A percentile compares a stretch with the other conserved stretches of the same genome.
These are phyloP conservation scores for Podaxis mareebaensis DNA, from an alignment of 768 basidiomycete genomes.

Conservation along the genomic window DNA sequence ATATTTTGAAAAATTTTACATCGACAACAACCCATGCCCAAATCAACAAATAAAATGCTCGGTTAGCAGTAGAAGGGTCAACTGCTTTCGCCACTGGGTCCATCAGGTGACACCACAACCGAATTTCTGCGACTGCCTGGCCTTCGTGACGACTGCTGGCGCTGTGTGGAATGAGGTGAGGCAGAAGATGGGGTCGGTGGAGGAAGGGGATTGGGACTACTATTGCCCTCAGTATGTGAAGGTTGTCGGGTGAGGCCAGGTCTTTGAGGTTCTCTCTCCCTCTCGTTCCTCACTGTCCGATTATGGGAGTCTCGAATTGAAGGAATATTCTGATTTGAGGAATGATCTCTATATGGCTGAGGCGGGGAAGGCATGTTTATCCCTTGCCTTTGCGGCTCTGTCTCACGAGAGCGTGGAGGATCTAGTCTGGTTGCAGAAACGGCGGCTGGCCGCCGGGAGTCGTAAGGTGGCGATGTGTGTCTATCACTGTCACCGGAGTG, in stretches of 20 bases:
- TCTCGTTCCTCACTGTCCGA: slow-evolving; percentile 20
- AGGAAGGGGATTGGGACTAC: slow-evolving; percentile 1
- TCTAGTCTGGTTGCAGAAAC: slow-evolving; percentile 53
- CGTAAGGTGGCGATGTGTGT: slow-evolving; percentile 51
- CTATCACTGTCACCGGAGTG: slow-evolving; percentile 32
- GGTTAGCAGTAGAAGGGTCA: not conserved
- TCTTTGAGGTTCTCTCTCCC: slow-evolving; percentile 23
- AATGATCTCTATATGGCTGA: slow-evolving; percentile 32
- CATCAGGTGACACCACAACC: slow-evolving; percentile 35
- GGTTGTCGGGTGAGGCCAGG: slow-evolving; percentile 27
- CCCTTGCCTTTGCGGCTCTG: slow-evolving; percentile 26
- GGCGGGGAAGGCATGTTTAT: slow-evolving; percentile 34
- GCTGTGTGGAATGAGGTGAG: slow-evolving; percentile 9
- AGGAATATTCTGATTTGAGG: slow-evolving; percentile 20
- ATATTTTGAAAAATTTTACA: not conserved
- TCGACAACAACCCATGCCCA: not conserved
- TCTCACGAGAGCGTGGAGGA: slow-evolving; percentile 32
- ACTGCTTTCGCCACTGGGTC: slow-evolving; percentile 19
- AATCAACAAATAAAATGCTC: not conserved
- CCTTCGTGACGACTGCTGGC: slow-evolving; percentile 19
- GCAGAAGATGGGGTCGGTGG: slow-evolving; percentile 5
- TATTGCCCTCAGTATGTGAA: slow-evolving; percentile 19
- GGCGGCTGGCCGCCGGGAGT: slow-evolving; percentile 46
- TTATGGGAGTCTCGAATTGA: slow-evolving; percentile 23
- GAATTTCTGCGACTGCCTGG: slow-evolving; percentile 37